These are phyloP conservation scores for Cucurbita argyrosperma DNA, from an alignment of 306 rosid genomes.

Conservation along the genomic window DNA sequence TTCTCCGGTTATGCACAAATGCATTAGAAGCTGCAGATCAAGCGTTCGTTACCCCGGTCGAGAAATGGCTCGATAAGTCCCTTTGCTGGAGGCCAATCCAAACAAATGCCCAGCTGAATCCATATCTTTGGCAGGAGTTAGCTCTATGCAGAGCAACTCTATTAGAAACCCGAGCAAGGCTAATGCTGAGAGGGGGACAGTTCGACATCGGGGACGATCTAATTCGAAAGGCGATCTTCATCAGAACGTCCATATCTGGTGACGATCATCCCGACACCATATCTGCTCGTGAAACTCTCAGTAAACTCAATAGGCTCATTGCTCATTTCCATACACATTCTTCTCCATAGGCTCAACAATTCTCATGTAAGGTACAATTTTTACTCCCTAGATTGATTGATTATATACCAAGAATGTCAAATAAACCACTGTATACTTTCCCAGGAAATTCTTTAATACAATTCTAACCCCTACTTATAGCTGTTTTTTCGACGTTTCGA, in stretches of 20 bases:
- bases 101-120: constrained; percentile 72
- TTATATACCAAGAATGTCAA: constrained; percentile 29
- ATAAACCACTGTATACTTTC: constrained; percentile 33
- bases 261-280: constrained; percentile 71
- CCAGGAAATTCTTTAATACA: constrained; percentile 16
- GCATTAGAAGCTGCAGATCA: constrained; percentile 81
- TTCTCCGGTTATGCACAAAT: constrained; percentile 60
- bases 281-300: constrained; percentile 63
- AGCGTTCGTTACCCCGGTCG: constrained; percentile 64
- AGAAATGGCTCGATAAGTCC: constrained; percentile 66
- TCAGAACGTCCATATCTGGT: constrained; percentile 74
- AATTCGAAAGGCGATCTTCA: constrained; percentile 63
- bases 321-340: constrained; percentile 49
- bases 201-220: constrained; percentile 72
- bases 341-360: constrained; percentile 40
- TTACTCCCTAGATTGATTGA: constrained; percentile 11
- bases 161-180: constrained; percentile 72
- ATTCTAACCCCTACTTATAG: constrained; percentile 8
- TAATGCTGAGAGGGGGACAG: constrained; percentile 80
- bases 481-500: background rate
- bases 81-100: constrained; percentile 73
- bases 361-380: constrained; percentile 18
- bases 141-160: constrained; percentile 70
- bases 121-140: constrained; percentile 78
- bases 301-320: constrained; percentile 68